Evolutionary conservation across 257 asterid genomes (phyloP), one percentile per base, ranked within the genome.

Genomic region (Verbascum thapsus): DNA sequence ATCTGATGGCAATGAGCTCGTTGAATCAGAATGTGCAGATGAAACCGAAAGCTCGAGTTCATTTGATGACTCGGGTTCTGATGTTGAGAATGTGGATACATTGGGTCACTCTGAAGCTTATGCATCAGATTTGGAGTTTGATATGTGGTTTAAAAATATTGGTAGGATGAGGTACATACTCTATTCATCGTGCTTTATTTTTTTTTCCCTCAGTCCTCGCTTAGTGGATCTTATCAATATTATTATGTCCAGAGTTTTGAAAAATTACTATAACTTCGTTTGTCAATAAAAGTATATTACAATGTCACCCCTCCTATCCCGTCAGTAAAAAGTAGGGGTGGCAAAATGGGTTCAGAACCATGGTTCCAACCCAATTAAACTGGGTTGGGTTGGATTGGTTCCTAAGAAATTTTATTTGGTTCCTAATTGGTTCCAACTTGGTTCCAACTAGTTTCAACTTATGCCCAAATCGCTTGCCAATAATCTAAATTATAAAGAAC

Each of bases 41-140:
- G 12, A 81, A 64, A 80, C 89, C 6, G 95, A 82, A 66, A 68
- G 76, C 78, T 84, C 86, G n/a, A 87, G 86, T 60, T 87, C 92
- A 10, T 87, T 84, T 72, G 90, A 72, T 61, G 77, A 34, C 66
- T 74, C 80, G 39, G 78, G 45, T 60, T 69, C 72, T 23, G 76
- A 40, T 19, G 62, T 4, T 12, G 89, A 80, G 20, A 69, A 63
- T 62, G 71, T 53, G 23, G 67, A 68, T 19, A 55, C 67, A 59
- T 30, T 53, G 22, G 64, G 58, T n/a, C 73, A 80, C 34, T 32
- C 68, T 57, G 92, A 82, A 58, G 84, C 60, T 60, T 72, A 54
- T 64, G 69, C 72, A 41, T 65, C 81, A 6, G 62, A 59, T 18
- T 43, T 75, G 39, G 62, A 44, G 69, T 63, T 58, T 7, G 51